Evolutionary conservation across 2,329 filamentous ascomycete genomes (phyloP).

Genomic region (Blastomyces parvus): DNA sequence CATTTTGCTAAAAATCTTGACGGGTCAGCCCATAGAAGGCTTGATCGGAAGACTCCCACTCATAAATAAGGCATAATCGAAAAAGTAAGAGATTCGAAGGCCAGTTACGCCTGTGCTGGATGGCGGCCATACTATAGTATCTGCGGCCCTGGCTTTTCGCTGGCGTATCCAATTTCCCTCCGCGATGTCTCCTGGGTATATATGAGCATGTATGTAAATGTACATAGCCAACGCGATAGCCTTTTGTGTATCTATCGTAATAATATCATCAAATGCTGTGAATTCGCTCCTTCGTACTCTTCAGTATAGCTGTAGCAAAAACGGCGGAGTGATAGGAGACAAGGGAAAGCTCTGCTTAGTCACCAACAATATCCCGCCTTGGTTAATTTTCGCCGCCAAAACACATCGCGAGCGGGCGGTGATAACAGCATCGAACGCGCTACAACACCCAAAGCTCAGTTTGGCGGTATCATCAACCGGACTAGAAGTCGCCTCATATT

Average conservation of each 20-base stretch:
- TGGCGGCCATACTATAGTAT: too few species aligned
- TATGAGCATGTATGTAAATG: background rate
- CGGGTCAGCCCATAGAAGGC: constrained; percentile 9
- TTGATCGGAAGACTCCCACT: constrained; percentile 7
- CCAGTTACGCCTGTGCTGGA: background rate
- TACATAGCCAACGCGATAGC: background rate
- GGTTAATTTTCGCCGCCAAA: background rate
- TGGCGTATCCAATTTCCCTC: background rate
- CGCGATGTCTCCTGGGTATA: background rate
- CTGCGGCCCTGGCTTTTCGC: background rate
- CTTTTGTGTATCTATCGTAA: background rate
- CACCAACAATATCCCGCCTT: background rate
- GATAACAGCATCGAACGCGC: background rate
- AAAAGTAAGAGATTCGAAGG: background rate
- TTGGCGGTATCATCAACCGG: background rate
- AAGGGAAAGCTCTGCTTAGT: background rate
- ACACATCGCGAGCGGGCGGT: too few species aligned
- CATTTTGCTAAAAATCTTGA: constrained; percentile 8
- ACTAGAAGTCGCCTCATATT: background rate
- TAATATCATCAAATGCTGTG: background rate
- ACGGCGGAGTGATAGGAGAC: too few species aligned
- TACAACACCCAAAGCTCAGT: background rate
- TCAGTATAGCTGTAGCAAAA: too few species aligned
- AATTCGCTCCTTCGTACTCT: background rate
- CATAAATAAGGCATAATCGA: background rate